Evolutionary conservation across 495 filamentous ascomycete species (phyloP).

Genomic region (Podospora fimiseda): DNA sequence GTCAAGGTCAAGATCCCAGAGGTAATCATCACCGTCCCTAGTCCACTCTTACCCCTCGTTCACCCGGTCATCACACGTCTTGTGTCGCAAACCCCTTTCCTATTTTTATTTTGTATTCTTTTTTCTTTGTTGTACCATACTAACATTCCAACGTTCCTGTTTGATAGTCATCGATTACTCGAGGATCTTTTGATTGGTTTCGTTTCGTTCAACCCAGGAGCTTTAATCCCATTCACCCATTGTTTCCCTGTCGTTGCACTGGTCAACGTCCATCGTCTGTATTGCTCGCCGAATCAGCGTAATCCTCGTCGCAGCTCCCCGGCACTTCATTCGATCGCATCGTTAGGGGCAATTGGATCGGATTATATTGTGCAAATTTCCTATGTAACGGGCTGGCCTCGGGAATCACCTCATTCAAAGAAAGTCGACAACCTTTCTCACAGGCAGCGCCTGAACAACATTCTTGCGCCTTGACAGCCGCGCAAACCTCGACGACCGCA

Average conservation of each 20-base stretch:
- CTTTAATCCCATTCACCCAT: constrained; percentile 37
- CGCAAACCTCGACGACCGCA: neutral
- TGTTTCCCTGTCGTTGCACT: constrained; percentile 25
- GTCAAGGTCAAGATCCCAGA: constrained; percentile 19
- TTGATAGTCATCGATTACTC: constrained; percentile 28
- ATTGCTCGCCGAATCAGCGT: constrained; percentile 7
- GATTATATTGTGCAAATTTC: constrained; percentile 16
- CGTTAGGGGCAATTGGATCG: constrained; percentile 28
- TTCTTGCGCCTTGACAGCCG: neutral
- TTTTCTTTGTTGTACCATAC: too few species aligned
- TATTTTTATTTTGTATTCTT: too few species aligned
- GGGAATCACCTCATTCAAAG: constrained; percentile 16
- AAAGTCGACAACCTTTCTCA: constrained; percentile 6
- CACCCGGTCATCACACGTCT: constrained; percentile 25
- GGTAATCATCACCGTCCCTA: constrained; percentile 17
- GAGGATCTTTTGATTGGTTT: constrained; percentile 36
- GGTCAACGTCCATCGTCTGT: constrained; percentile 8
- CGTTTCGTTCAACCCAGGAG: constrained; percentile 33
- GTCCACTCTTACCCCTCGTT: constrained; percentile 7
- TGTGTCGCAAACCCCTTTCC: constrained; percentile 26
- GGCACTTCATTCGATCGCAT: constrained; percentile 16
- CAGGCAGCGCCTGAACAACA: constrained; percentile 28
- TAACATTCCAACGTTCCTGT: constrained; percentile 21
- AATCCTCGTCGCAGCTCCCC: constrained; percentile 4
- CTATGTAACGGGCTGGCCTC: constrained; percentile 34